Percentiles rank a stretch among this genome's conserved stretches.
Evolutionary conservation across 208 protist genomes (phyloP).

Genomic region (Leishmania aethiopica): DNA sequence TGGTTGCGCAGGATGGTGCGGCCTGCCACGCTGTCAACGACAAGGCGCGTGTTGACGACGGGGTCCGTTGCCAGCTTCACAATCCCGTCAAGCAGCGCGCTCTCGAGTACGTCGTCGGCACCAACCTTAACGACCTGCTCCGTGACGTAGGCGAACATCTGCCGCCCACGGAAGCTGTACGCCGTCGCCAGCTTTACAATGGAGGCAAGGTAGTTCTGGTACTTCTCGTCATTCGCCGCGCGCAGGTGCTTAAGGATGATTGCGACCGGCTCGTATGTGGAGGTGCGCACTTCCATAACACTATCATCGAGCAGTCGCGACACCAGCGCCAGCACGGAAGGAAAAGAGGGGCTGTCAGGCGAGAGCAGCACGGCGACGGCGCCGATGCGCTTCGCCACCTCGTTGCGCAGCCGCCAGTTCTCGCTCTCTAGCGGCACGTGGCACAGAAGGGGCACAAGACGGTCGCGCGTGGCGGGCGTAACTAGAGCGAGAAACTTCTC

Average conservation of each 20-base stretch:
- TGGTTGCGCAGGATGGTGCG: constrained; percentile 51
- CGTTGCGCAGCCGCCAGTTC: constrained; percentile 94
- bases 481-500: constrained; percentile 84
- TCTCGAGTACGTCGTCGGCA: constrained; percentile 66
- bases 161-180: constrained; percentile 79
- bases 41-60: constrained; percentile 91
- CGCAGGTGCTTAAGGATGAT: constrained; percentile 76
- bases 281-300: constrained; percentile 88
- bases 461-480: constrained; percentile 47
- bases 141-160: constrained; percentile 91
- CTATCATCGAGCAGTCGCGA: constrained; percentile 88
- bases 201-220: constrained; percentile 58
- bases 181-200: constrained; percentile 78
- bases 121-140: constrained; percentile 76
- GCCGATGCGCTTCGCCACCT: constrained; percentile 89
- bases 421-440: constrained; percentile 88
- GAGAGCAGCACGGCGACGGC: constrained; percentile 74
- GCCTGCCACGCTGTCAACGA: constrained; percentile 59
- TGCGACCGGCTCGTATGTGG: constrained; percentile 79
- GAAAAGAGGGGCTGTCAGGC: constrained; percentile 52
- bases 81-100: constrained; percentile 68
- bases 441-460: constrained; percentile 81
- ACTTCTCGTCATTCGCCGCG: constrained; percentile 33
- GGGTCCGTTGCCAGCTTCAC: constrained; percentile 69
- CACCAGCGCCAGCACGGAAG: constrained; percentile 65